Evolutionary conservation across 2,329 filamentous ascomycete species (phyloP).

Genomic region (Aspergillus sp.): DNA sequence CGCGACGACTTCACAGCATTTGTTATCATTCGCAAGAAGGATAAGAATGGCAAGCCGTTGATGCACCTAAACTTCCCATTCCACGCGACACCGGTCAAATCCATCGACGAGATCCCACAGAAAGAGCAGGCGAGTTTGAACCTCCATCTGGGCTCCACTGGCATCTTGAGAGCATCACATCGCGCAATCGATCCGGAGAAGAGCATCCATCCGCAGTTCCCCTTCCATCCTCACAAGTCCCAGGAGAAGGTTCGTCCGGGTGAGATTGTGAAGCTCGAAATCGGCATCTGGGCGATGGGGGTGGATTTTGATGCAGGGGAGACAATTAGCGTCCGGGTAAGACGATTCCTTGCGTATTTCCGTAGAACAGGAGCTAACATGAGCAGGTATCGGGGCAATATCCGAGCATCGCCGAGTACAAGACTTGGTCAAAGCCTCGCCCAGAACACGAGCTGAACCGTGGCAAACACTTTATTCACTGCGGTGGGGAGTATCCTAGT

Average conservation of each 20-base stretch:
- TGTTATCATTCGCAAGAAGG: constrained; percentile 51
- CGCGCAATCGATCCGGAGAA: constrained; percentile 41
- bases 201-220: constrained; percentile 39
- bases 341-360: background rate
- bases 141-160: constrained; percentile 48
- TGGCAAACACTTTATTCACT: constrained; percentile 45
- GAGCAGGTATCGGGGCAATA: constrained; percentile 37
- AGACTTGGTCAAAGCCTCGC: constrained; percentile 42
- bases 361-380: background rate
- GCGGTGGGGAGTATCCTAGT: constrained; percentile 44
- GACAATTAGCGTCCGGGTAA: constrained; percentile 29
- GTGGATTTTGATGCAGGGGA: constrained; percentile 53
- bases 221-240: constrained; percentile 45
- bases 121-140: constrained; percentile 48
- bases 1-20: constrained; percentile 53
- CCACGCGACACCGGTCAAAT: constrained; percentile 36
- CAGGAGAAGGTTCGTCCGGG: constrained; percentile 49
- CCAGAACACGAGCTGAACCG: constrained; percentile 49
- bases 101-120: constrained; percentile 32
- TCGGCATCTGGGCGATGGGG: constrained; percentile 55
- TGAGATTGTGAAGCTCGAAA: constrained; percentile 51
- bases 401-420: constrained; percentile 47
- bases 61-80: constrained; percentile 52
- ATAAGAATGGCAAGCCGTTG: constrained; percentile 47
- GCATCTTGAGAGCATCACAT: constrained; percentile 52